phyloP scores from a whole-genome alignment of 495 filamentous ascomycete species.

The Xylaria intraflava region DNA sequence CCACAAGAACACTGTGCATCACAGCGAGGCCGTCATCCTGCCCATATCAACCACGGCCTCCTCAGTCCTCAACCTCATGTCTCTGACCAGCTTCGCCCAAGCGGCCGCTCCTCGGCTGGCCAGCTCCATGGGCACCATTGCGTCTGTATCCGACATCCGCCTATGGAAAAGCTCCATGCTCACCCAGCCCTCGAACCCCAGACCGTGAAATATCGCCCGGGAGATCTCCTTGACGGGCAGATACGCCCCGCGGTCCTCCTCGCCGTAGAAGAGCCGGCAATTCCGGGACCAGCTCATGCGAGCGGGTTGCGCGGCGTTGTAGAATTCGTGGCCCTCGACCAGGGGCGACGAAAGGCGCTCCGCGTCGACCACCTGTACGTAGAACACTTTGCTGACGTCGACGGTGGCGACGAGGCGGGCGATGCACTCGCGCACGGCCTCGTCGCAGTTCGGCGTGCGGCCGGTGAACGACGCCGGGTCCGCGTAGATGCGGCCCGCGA shows the following conservation, averaged over 20 bases:
- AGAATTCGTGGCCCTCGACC: constrained; percentile 55
- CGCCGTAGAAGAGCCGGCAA: constrained; percentile 68
- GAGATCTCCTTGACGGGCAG: constrained; percentile 61
- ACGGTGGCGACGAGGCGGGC: constrained; percentile 48
- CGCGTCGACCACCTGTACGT: constrained; percentile 73
- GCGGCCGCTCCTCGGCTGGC: constrained; percentile 56
- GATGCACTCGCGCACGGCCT: constrained; percentile 51
- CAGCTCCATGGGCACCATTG: constrained; percentile 53
- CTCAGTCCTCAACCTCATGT: constrained; percentile 47
- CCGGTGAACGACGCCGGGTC: constrained; percentile 55
- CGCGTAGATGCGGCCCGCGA: constrained; percentile 66
- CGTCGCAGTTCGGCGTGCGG: constrained; percentile 50
- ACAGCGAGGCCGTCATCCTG: constrained; percentile 6
- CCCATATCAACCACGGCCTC: background rate
- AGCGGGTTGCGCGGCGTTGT: constrained; percentile 54
- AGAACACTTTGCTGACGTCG: constrained; percentile 66
- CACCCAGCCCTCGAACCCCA: constrained; percentile 72
- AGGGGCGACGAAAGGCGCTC: constrained; percentile 57
- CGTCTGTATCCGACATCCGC: constrained; percentile 48
- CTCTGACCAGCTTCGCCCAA: constrained; percentile 54
- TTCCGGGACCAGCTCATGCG: constrained; percentile 81
- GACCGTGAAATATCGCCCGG: constrained; percentile 52
- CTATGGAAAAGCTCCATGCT: constrained; percentile 72
- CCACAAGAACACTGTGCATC: too few species aligned
- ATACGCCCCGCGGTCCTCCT: constrained; percentile 63